Evolutionary conservation across 2,329 filamentous ascomycete species (phyloP), one percentile per base, ranked within the genome.

Genomic region (Trichoderma hamatum): DNA sequence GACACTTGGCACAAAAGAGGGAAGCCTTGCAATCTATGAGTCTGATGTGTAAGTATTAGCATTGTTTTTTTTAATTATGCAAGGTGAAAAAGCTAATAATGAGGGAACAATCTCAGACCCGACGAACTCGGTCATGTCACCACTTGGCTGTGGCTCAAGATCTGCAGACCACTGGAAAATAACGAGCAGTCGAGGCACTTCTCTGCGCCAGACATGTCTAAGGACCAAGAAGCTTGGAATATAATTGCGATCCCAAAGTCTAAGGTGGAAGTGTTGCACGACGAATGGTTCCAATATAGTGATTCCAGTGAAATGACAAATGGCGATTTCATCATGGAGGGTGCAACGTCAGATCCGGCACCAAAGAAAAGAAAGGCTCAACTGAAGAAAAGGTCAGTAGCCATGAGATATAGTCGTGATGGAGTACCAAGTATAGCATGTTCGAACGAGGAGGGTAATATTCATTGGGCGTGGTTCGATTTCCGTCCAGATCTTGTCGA

Each of bases 141-240:
- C 21, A 72, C 34, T 2, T 76, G 74, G 74, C 61, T 64, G 14
- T 76, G 74, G 74, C 71, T 76, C 69, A 72, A 72, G 28, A 74
- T 76, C 43, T 52, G 54, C 39, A 76, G 74, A 59, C 73, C 74
- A 4, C 32, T 76, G 2, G 26, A 61, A 19, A 39, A 62, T 11
- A n/a, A 39, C 14, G 54, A 66, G 54, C 43, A 24, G 11, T 32
- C 34, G 13, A 68, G 67, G 6, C 43, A 66, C 24, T 39, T 26
- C 14, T 9, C 19, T 11, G 39, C 72, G 69, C 43, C 55, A 13
- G 66, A 70, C 3, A 24, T 74, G 26, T 5, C 30, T n/a, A 24
- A 59, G 26, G 60, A 72, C n/a, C 58, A 69, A 16, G 26, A 70
- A 24, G 64, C 73, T 14, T 70, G 60, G 32, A 32, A 74, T 28